These are phyloP conservation scores for Infundibulicybe gibba DNA, from an alignment of 768 basidiomycete genomes.

Conservation along the genomic window DNA sequence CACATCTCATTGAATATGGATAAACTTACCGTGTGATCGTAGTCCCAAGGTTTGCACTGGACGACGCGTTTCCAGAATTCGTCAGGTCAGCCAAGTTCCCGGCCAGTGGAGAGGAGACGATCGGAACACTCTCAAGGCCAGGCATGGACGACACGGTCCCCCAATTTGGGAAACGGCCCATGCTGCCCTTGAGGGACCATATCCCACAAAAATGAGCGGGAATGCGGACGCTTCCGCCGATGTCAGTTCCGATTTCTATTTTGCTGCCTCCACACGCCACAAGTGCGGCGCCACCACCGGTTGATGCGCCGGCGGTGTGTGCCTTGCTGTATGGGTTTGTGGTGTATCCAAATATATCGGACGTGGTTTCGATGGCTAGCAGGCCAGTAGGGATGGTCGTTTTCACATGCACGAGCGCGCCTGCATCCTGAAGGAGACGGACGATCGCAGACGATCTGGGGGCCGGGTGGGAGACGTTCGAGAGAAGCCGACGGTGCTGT, in stretches of 20 bases:
- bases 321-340: slow-evolving; percentile 58
- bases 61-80: slow-evolving; percentile 63
- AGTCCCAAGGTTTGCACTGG: slow-evolving; percentile 60
- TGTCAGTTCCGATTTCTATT: slow-evolving; percentile 69
- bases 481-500: slow-evolving; percentile 61
- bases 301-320: slow-evolving; percentile 58
- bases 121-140: slow-evolving; percentile 56
- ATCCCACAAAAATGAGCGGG: slow-evolving; percentile 75
- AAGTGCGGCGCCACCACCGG: slow-evolving; percentile 68
- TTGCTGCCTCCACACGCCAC: slow-evolving; percentile 62
- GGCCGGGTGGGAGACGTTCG: slow-evolving; percentile 41
- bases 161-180: slow-evolving; percentile 51
- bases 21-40: slow-evolving; percentile 52
- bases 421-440: slow-evolving; percentile 53
- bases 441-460: slow-evolving; percentile 49
- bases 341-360: slow-evolving; percentile 60
- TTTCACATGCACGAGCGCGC: slow-evolving; percentile 62
- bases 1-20: not conserved
- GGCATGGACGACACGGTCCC: slow-evolving; percentile 42
- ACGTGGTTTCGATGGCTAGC: slow-evolving; percentile 51
- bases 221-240: slow-evolving; percentile 69
- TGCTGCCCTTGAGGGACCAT: slow-evolving; percentile 60
- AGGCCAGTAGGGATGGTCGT: slow-evolving; percentile 59
- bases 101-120: slow-evolving; percentile 59
- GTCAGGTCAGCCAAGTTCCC: slow-evolving; percentile 57